Percentiles rank a stretch among this genome's conserved stretches.
phyloP scores from a whole-genome alignment of 306 rosid genomes.

The Myrica gale region DNA sequence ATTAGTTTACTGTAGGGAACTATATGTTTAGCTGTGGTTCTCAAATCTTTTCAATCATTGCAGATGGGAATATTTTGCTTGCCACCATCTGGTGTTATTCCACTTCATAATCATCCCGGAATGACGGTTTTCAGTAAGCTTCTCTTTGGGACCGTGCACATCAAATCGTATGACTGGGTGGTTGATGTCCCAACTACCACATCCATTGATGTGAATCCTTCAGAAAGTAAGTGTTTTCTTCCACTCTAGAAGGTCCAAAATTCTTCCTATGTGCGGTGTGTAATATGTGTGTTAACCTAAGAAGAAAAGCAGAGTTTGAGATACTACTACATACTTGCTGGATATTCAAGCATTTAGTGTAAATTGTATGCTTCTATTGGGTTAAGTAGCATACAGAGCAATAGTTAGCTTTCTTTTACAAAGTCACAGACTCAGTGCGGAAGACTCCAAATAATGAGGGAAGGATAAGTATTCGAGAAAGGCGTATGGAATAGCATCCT shows the following conservation, averaged over 20 bases:
- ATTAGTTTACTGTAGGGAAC: background rate
- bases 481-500: background rate
- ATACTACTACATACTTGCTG: background rate
- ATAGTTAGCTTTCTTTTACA: background rate
- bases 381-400: background rate
- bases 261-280: conserved; percentile 4
- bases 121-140: conserved; percentile 97
- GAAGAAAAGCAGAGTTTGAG: background rate
- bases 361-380: background rate
- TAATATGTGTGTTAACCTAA: background rate
- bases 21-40: conserved; percentile 3
- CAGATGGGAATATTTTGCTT: conserved; percentile 96
- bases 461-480: background rate
- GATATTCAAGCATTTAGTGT: too few relatives aligned
- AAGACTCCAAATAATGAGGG: background rate
- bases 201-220: conserved; percentile 36
- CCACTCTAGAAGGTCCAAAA: conserved; percentile 1
- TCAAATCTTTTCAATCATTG: conserved; percentile 10
- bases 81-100: conserved; percentile 92
- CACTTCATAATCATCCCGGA: conserved; percentile 96
- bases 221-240: conserved; percentile 46
- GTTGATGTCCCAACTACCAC: conserved; percentile 42
- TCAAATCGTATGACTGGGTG: conserved; percentile 93
- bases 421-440: background rate
- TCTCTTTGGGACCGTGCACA: conserved; percentile 90